Evolutionary conservation across 202 grass and related monocot genomes (phyloP), one percentile per base, ranked within the genome.

Genomic region (Carex arenaria): DNA sequence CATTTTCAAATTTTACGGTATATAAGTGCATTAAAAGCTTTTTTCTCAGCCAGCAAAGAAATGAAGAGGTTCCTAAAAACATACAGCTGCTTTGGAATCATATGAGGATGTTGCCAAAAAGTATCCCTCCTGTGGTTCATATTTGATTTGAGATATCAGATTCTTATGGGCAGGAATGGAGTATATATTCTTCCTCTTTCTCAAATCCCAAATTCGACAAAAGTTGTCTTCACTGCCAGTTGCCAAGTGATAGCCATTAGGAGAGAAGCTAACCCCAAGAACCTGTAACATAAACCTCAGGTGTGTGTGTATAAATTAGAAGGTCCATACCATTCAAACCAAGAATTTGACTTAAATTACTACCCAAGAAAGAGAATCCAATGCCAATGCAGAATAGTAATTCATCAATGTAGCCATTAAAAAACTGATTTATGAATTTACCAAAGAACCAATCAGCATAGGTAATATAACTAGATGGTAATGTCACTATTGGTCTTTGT

Each of bases 171-270:
- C 95, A 67, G 95, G 95, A 80, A 98, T 95, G 71, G 92, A 93
- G 88, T 98, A 98, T 38, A 93, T 12, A 89, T 87, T 90, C 61
- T 75, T 80, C 75, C 74, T 91, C 57, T 91, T 95, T 79, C 95
- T 95, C 92, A 98, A 85, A 69, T 98, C 95, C 95, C 92, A 98
- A 87, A 98, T 95, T 63, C 92, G 87, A 80, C 95, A 98, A 30
- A 92, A 93, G 87, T 98, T 89, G 63, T 98, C 95, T 87, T 98
- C 95, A 31, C 92, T 93, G 53, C 90, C 95, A 67, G 95, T 98
- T 65, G 95, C 95, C 72, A 98, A 69, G 51, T 89, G 89, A 93
- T 90, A 94, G 57, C 95, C 92, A 85, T 92, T 95, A 78, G 95
- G 90, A 82, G 95, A 98, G 83, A 98, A 98, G 83, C 90, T 89